Conservation (phyloP, 371 early-diverging fungal genomes). For the Mortierella sp. region DNA sequence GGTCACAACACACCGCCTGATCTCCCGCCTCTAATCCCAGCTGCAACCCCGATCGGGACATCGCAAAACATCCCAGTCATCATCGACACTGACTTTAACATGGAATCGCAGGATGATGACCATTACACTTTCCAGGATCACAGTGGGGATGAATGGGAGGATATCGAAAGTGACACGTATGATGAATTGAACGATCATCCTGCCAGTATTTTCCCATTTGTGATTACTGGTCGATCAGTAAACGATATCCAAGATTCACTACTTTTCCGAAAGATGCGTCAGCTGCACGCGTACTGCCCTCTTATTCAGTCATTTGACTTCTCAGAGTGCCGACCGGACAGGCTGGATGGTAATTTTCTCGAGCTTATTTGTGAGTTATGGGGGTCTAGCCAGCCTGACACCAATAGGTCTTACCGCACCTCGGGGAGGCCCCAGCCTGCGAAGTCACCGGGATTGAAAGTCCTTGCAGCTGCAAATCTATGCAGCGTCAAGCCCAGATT, state of each 20-base stretch:
- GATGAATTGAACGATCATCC: no score
- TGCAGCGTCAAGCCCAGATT: conserved; percentile 13
- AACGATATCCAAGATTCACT: background rate
- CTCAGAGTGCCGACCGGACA: conserved; percentile 18
- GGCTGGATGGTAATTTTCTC: conserved; percentile 8
- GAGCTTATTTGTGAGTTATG: conserved; percentile 22
- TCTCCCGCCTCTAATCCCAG: background rate
- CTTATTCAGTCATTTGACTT: conserved; percentile 31
- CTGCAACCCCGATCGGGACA: no score
- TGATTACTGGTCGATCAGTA: background rate
- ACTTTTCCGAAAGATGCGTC: conserved; percentile 6
- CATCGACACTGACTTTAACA: background rate
- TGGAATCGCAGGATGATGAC: background rate
- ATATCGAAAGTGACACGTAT: background rate
- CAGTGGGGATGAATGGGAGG: background rate
- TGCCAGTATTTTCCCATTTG: background rate
- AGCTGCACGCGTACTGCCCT: conserved; percentile 20
- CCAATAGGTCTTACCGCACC: background rate
- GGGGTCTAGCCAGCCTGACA: conserved; percentile 1
- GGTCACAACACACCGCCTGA: background rate
- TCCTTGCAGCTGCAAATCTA: background rate
- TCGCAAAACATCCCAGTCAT: background rate
- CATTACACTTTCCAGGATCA: background rate
- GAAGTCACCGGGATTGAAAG: conserved; percentile 14
- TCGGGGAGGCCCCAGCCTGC: background rate